Base-by-base conservation (phyloP, 805 yeast species). In the Brettanomyces bruxellensis region DNA sequence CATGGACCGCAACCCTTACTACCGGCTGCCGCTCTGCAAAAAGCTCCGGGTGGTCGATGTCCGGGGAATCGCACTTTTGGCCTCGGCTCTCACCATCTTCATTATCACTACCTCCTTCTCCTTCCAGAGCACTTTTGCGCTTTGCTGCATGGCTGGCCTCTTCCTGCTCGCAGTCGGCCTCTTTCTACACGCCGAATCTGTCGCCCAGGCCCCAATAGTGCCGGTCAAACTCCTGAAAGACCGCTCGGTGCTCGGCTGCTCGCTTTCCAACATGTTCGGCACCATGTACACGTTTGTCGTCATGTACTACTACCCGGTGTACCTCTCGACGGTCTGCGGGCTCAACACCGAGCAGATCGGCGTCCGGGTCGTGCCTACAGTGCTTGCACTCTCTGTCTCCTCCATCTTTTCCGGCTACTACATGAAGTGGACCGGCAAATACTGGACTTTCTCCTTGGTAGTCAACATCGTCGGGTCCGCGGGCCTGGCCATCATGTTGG, bases 401-500 rank as follows among this genome's bases (percentile, higher is more conserved):
- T 79, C 86, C 1, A 66, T 82, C 23, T 78, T 78, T 9, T 74
- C 86, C 9, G 88, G 88, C 1, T 59, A 66, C 41, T 81, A 79
- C 61, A 81, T 82, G 84, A 78, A 71, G 53, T 59, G 60, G 44
- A 79, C 86, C 1, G 88, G 87, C 3, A 73, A 68, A 41, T 83
- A 83, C 59, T 73, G 70, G 54, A 65, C 55, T 32, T 71, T 79
- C 47, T 62, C 74, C 4, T 58, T 76, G 0, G 38, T 60, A 2
- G 67, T 73, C 18, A 75, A 78, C 11, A 22, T 67, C 1, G 9
- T 78, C 1, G 67, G 78, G 1, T 52, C 71, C 1, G 24, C 70
- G 14, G 87, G 87, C 3, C 51, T 71, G 49, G 34, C 57, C 11
- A 32, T 40, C 3, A 12, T 59, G 36, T 25, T 61, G n/a, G 13